Conservation (phyloP, 495 filamentous ascomycete genomes). For the Pseudevernia furfuracea region DNA sequence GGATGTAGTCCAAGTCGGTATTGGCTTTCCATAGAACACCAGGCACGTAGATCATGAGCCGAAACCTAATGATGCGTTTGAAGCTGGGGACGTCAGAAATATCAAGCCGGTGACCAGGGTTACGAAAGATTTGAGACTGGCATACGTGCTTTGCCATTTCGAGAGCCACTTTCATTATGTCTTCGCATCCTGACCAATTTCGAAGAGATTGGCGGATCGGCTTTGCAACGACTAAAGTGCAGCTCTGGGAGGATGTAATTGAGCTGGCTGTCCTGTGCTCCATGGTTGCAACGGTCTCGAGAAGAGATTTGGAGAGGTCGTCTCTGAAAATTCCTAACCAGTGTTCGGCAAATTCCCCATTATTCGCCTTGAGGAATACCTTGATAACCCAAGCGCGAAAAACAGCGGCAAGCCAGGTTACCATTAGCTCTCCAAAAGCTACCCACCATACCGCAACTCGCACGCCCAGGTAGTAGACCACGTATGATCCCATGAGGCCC, state of each 20-base stretch:
- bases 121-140: neutral
- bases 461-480: constrained; percentile 2
- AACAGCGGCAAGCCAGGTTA: neutral
- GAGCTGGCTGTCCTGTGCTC: neutral
- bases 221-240: neutral
- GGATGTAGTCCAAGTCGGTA: neutral
- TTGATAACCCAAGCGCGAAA: neutral
- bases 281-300: constrained; percentile 6
- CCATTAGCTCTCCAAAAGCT: neutral
- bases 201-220: constrained; percentile 6
- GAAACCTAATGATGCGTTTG: constrained; percentile 5
- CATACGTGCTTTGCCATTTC: constrained; percentile 13
- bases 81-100: neutral
- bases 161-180: constrained; percentile 8
- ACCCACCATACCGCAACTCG: constrained; percentile 14
- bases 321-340: constrained; percentile 4
- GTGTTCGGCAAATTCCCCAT: neutral
- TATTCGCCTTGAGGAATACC: neutral
- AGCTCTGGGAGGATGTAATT: neutral
- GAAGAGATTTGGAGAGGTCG: constrained; percentile 7
- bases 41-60: constrained; percentile 10
- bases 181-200: constrained; percentile 13
- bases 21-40: constrained; percentile 11
- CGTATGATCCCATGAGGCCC: neutral
- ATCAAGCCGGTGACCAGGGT: neutral